Evolutionary conservation across 2,329 filamentous ascomycete genomes (phyloP).

Genomic region (Incumbomyces lentus): DNA sequence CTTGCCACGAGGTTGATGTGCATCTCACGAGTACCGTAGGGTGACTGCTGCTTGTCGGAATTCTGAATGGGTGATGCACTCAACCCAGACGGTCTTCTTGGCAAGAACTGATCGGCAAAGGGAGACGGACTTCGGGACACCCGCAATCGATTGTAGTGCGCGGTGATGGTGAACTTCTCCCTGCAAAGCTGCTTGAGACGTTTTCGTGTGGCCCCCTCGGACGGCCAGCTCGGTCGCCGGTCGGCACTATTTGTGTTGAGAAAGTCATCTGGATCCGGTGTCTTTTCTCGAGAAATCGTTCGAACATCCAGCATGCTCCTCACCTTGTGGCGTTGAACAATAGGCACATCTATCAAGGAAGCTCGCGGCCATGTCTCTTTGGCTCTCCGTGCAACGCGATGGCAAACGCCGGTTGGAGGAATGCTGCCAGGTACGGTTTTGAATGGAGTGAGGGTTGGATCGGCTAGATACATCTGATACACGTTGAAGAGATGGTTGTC

Average conservation of each 20-base stretch:
- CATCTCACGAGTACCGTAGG: conserved; percentile 35
- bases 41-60: conserved; percentile 14
- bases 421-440: conserved; percentile 55
- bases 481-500: conserved; percentile 57
- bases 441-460: conserved; percentile 56
- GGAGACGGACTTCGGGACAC: conserved; percentile 52
- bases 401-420: conserved; percentile 54
- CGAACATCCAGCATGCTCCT: conserved; percentile 19
- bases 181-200: conserved; percentile 51
- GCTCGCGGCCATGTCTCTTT: conserved; percentile 47
- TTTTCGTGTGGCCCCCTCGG: conserved; percentile 47
- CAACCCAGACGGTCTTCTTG: conserved; percentile 20
- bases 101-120: conserved; percentile 32
- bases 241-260: conserved; percentile 15
- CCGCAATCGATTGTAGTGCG: conserved; percentile 54
- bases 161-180: conserved; percentile 50
- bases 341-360: conserved; percentile 22
- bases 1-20: conserved; percentile 34
- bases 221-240: conserved; percentile 41
- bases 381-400: conserved; percentile 52
- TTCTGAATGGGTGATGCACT: conserved; percentile 1
- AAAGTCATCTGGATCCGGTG: conserved; percentile 20
- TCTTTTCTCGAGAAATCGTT: conserved; percentile 13
- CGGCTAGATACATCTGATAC: conserved; percentile 55
- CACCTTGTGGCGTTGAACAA: conserved; percentile 19